Percentiles rank a stretch among this genome's conserved stretches.
These are phyloP conservation scores for Amylostereum areolatum DNA, from an alignment of 1,284 basidiomycete species.

Conservation along the genomic window DNA sequence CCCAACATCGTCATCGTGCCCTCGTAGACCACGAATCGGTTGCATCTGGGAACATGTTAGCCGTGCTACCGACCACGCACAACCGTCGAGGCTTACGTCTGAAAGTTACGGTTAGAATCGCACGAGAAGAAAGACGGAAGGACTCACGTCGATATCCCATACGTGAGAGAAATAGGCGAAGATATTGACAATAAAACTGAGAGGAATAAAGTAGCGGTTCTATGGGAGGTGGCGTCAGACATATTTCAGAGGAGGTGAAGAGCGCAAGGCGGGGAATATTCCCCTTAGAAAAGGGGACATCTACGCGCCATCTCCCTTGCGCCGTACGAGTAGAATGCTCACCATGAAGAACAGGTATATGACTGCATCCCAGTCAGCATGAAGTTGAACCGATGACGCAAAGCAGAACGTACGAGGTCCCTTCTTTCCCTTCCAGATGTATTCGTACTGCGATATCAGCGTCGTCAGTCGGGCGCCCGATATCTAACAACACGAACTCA, in stretches of 20 bases:
- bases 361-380: conserved; percentile 21
- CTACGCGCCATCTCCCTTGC: too few relatives aligned
- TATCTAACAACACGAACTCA: conserved; percentile 12
- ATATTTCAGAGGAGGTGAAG: neutral
- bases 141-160: conserved; percentile 34
- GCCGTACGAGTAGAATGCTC: too few relatives aligned
- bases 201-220: conserved; percentile 46
- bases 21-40: conserved; percentile 43
- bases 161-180: conserved; percentile 38
- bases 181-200: conserved; percentile 44
- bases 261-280: conserved; percentile 17
- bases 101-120: neutral
- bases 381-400: neutral
- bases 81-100: too few relatives aligned
- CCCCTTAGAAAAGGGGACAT: too few relatives aligned
- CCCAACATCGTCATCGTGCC: conserved; percentile 43
- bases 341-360: conserved; percentile 41
- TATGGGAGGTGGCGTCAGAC: conserved; percentile 9
- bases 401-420: conserved; percentile 30
- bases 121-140: neutral
- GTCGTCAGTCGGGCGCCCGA: neutral
- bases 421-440: conserved; percentile 44
- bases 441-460: conserved; percentile 30
- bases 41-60: conserved; percentile 28
- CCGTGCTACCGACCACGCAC: too few relatives aligned